These are phyloP conservation scores for Sungouiella blattae DNA, from an alignment of 805 yeast genomes.

Conservation along the genomic window DNA sequence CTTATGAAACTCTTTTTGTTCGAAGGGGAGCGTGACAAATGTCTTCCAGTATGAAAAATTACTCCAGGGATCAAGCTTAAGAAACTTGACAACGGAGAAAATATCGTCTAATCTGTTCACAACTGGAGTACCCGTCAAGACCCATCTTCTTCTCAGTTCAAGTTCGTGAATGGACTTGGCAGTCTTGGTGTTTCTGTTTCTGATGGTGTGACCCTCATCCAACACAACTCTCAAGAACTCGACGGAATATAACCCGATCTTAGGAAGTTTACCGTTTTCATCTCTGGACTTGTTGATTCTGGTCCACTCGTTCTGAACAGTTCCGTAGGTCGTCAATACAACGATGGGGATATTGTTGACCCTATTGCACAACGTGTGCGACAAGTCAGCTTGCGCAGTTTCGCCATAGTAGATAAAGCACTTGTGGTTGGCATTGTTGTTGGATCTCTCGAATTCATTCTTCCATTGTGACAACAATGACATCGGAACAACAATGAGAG, in stretches of 20 bases:
- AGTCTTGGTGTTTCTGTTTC: conserved; percentile 75
- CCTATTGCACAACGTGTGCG: conserved; percentile 37
- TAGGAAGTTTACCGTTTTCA: conserved; percentile 23
- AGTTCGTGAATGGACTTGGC: conserved; percentile 73
- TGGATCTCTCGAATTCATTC: conserved; percentile 64
- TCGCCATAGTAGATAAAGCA: conserved; percentile 77
- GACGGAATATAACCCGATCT: conserved; percentile 63
- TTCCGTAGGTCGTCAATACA: conserved; percentile 83
- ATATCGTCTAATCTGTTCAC: conserved; percentile 85
- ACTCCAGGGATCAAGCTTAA: conserved; percentile 86
- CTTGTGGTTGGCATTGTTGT: conserved; percentile 37
- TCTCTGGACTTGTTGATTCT: conserved; percentile 34
- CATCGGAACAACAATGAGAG: conserved; percentile 85
- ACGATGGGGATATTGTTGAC: conserved; percentile 56
- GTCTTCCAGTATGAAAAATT: conserved; percentile 83
- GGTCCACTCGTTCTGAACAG: conserved; percentile 72
- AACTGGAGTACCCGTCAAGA: conserved; percentile 90
- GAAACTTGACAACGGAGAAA: conserved; percentile 69
- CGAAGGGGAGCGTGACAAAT: conserved; percentile 80
- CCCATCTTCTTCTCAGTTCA: conserved; percentile 70
- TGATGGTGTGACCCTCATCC: conserved; percentile 89
- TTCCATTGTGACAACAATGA: conserved; percentile 91
- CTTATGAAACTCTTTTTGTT: conserved; percentile 61
- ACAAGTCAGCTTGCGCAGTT: conserved; percentile 49
- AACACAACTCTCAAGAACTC: conserved; percentile 72